Percentiles rank a stretch among this genome's conserved stretches.
Evolutionary conservation across 1,139 yeast species (phyloP).

Genomic region (Blastobotrys buckinghamii): DNA sequence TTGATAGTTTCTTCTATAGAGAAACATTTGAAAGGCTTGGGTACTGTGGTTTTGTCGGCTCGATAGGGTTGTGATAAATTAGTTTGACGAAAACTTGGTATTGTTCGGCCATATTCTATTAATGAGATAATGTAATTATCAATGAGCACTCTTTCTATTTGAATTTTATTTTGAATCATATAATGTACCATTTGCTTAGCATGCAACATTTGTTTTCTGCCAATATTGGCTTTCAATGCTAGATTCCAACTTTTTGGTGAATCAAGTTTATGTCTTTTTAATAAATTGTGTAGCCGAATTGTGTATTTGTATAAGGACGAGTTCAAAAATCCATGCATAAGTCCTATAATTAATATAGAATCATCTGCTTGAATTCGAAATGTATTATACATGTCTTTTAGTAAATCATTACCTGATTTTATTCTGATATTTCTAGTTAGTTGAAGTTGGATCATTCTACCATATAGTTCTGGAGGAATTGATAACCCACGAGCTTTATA

Average conservation of each 20-base stretch:
- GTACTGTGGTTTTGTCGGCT: background rate
- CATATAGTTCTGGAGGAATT: constrained; percentile 1
- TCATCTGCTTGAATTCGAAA: background rate
- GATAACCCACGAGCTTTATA: background rate
- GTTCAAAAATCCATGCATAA: constrained; percentile 9
- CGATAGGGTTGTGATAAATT: background rate
- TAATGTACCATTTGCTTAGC: background rate
- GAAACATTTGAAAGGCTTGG: constrained; percentile 1
- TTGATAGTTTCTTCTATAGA: constrained; percentile 2
- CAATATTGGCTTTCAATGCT: constrained; percentile 6
- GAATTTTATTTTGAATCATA: constrained; percentile 1
- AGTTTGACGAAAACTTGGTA: background rate
- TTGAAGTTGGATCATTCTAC: constrained; percentile 1
- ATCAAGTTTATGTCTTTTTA: constrained; percentile 1
- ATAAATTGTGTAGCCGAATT: constrained; percentile 1
- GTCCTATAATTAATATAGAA: background rate
- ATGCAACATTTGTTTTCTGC: background rate
- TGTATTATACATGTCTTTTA: background rate
- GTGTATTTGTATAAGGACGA: constrained; percentile 1
- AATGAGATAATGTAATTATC: constrained; percentile 3
- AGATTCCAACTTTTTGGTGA: constrained; percentile 13
- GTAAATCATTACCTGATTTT: background rate
- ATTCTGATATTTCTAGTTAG: background rate
- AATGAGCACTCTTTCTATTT: background rate
- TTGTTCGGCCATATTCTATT: constrained; percentile 6